Evolutionary conservation across 257 asterid species (phyloP), one percentile per base, ranked within the genome.

Genomic region (Solanum peruvianum): DNA sequence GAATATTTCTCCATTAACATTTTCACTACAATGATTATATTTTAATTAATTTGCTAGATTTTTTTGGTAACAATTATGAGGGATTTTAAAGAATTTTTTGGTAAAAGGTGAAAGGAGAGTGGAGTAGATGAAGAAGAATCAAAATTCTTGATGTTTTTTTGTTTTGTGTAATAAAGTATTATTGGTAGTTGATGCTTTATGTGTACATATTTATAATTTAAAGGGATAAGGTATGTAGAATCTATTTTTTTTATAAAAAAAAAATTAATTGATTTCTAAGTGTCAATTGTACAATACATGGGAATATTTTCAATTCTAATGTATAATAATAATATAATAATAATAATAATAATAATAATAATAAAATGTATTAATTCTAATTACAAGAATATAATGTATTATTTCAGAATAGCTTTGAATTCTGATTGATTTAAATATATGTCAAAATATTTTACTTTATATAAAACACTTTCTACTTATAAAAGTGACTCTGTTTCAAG

Each of bases 111-210:
- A 33, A 90, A 67, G 70, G 87, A 87, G 93, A 95, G 96, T 67
- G 98, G 98, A 96, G 98, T 66, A 92, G 98, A 94, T 96, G 93
- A 87, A 90, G 94, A 86, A 85, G 90, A 87, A 89, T 91, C 87
- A 88, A 87, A 89, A 62, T 88, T 89, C 87, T 75, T 87, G 86
- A 58, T 44, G n/a, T 87, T 87, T 78, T 83, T 58, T 58, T 56
- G 62, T 58, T 20, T 88, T 86, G 85, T 67, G 75, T 2, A 47
- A 80, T 85, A 87, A 88, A 84, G 89, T 89, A 88, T 47, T 70
- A 93, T 91, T 89, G 94, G 93, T 90, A 90, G 92, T 90, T 89
- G 89, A 83, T 87, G 49, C 35, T 91, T 88, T 52, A n/a, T 82
- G 29, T 18, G 14, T 15, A 41, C 85, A 49, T 86, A 49, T 45